Evolutionary conservation across 2,329 filamentous ascomycete species (phyloP).

Genomic region (Paecilomyces niveus): DNA sequence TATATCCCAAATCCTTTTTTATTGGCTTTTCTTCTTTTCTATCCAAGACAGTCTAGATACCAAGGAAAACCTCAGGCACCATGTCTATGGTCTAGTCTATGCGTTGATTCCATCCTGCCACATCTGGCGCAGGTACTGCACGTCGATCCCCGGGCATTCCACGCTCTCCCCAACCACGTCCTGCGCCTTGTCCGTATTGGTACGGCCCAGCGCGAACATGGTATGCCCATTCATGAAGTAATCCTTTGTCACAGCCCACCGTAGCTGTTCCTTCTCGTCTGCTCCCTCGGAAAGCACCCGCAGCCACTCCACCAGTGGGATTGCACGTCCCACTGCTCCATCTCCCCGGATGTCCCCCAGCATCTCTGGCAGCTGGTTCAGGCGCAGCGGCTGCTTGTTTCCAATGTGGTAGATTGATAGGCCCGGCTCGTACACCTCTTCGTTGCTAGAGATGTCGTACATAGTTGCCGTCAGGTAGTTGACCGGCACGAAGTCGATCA

Average conservation of each 20-base stretch:
- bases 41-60: neutral
- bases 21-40: neutral
- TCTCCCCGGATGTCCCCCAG: neutral
- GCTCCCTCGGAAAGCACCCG: neutral
- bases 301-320: neutral
- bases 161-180: neutral
- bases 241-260: neutral
- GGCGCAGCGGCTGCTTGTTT: neutral
- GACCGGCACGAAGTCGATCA: neutral
- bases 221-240: neutral
- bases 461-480: neutral
- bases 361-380: neutral
- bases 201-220: neutral
- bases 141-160: neutral
- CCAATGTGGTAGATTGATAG: neutral
- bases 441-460: neutral
- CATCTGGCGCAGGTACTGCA: neutral
- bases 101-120: neutral
- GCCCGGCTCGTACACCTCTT: neutral
- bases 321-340: neutral
- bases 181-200: neutral
- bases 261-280: neutral
- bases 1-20: neutral
- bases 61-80: neutral
- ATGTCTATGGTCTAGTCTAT: neutral